Evolutionary conservation across 495 filamentous ascomycete genomes (phyloP).

Genomic region (Extremus antarcticus): DNA sequence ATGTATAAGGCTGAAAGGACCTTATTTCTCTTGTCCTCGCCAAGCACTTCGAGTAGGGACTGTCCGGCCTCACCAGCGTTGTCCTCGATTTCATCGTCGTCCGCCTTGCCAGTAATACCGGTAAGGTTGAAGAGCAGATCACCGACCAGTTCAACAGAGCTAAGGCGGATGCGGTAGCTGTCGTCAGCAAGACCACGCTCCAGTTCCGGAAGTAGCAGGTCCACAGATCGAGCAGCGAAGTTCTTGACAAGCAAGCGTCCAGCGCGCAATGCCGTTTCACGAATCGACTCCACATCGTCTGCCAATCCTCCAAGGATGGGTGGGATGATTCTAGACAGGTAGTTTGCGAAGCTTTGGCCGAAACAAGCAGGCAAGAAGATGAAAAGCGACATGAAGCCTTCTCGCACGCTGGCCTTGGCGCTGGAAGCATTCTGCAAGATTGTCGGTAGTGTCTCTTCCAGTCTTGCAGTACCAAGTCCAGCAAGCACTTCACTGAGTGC

Average conservation of each 20-base stretch:
- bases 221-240: slow-evolving; percentile 87
- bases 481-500: slow-evolving; percentile 94
- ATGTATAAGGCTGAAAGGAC: slow-evolving; percentile 92
- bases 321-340: slow-evolving; percentile 90
- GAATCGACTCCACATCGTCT: slow-evolving; percentile 89
- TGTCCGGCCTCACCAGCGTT: slow-evolving; percentile 73
- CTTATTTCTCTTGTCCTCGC: slow-evolving; percentile 90
- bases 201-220: slow-evolving; percentile 84
- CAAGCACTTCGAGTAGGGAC: slow-evolving; percentile 83
- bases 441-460: slow-evolving; percentile 93
- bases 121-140: slow-evolving; percentile 97
- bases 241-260: slow-evolving; percentile 95
- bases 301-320: slow-evolving; percentile 90
- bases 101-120: slow-evolving; percentile 76
- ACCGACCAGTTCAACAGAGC: slow-evolving; percentile 93
- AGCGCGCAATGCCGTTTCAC: slow-evolving; percentile 84
- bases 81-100: slow-evolving; percentile 70
- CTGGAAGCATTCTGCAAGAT: slow-evolving; percentile 94
- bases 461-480: slow-evolving; percentile 76
- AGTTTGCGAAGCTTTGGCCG: slow-evolving; percentile 94
- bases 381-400: slow-evolving; percentile 99
- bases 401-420: slow-evolving; percentile 76
- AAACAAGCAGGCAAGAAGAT: slow-evolving; percentile 98
- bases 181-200: slow-evolving; percentile 92
- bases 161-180: slow-evolving; percentile 91